A percentile compares a stretch with the other conserved stretches of the same genome.
Evolutionary conservation across 257 asterid genomes (phyloP).

Genomic region (Nyctanthes arbortristis): DNA sequence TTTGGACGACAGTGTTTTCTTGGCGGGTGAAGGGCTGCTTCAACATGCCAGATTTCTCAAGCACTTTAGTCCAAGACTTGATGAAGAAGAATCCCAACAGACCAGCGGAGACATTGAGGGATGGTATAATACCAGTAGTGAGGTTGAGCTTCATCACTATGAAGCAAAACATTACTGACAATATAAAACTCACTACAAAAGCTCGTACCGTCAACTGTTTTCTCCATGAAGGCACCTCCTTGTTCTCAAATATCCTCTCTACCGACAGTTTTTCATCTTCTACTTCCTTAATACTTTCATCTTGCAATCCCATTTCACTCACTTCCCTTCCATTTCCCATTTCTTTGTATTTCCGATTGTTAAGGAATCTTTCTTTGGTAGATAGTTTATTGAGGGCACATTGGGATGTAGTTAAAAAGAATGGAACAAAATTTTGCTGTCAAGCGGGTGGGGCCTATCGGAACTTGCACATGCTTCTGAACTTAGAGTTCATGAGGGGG

Average conservation of each 20-base stretch:
- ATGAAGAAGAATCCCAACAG: slow-evolving; percentile 67
- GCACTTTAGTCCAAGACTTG: slow-evolving; percentile 55
- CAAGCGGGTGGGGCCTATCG: slow-evolving; percentile 15
- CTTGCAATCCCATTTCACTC: slow-evolving; percentile 7
- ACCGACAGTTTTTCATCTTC: slow-evolving; percentile 28
- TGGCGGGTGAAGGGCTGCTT: slow-evolving; percentile 69
- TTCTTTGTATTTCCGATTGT: not conserved
- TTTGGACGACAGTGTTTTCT: slow-evolving; percentile 75
- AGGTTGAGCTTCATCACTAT: slow-evolving; percentile 66
- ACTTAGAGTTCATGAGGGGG: too few species aligned
- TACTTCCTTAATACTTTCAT: not conserved
- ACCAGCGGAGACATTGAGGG: slow-evolving; percentile 71
- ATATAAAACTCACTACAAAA: slow-evolving; percentile 51
- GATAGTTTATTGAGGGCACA: slow-evolving; percentile 1
- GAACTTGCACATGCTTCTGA: slow-evolving; percentile 20
- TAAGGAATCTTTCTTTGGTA: not conserved
- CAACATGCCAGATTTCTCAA: slow-evolving; percentile 44
- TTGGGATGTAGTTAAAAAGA: slow-evolving; percentile 8
- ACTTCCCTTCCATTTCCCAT: slow-evolving; percentile 17
- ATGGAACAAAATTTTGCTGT: slow-evolving; percentile 23
- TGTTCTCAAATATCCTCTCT: slow-evolving; percentile 44
- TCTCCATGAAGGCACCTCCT: slow-evolving; percentile 60
- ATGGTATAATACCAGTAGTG: slow-evolving; percentile 67
- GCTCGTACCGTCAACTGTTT: slow-evolving; percentile 61
- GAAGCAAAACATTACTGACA: slow-evolving; percentile 51